Evolutionary conservation across 2,329 filamentous ascomycete species (phyloP), one percentile per base, ranked within the genome.

Genomic region (Neurospora sp.): DNA sequence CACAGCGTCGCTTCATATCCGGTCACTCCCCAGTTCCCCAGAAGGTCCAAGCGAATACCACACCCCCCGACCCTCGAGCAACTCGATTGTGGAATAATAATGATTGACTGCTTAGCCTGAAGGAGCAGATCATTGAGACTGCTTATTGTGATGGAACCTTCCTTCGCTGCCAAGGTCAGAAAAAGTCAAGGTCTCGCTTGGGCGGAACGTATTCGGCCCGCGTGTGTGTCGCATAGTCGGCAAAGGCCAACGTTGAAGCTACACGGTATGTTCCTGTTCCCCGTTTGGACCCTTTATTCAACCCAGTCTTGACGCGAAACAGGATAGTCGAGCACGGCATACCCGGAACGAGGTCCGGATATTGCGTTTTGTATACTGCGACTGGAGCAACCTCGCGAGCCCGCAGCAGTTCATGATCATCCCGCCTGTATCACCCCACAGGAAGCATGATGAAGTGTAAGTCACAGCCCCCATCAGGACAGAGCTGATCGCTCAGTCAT

Each of bases 381-480:
- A 70, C 62, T 33, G 23, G 6, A 43, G 62, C 58, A 68, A 58
- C 66, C 39, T 71, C 67, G 67, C 68, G 67, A 67, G 38, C 38
- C 67, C 52, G 38, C 70, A 70, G 66, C 42, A 58, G 42, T 66
- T 67, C 71, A 68, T 70, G 68, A 70, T 71, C 67, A 67, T 70
- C 68, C 67, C 70, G 70, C 69, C 67, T 71, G 42, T 66, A 72
- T 73, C 73, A 74, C 74, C 68, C 70, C 71, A 74, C 73, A 70
- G 52, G 68, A 76, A 72, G 72, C 73, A 74, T 70, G 72, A 69
- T 72, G 72, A 75, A n/a, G 73, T 74, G 73, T 72, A 75, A 74
- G 73, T 74, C 73, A 76, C 74, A 67, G 73, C 71, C 71, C 72
- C 74, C 74, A 75, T 73, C 67, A 69, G 69, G 70, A 68, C 42